Conservation (phyloP, 176 grass and related monocot species). For the Saccharum officinarum region DNA sequence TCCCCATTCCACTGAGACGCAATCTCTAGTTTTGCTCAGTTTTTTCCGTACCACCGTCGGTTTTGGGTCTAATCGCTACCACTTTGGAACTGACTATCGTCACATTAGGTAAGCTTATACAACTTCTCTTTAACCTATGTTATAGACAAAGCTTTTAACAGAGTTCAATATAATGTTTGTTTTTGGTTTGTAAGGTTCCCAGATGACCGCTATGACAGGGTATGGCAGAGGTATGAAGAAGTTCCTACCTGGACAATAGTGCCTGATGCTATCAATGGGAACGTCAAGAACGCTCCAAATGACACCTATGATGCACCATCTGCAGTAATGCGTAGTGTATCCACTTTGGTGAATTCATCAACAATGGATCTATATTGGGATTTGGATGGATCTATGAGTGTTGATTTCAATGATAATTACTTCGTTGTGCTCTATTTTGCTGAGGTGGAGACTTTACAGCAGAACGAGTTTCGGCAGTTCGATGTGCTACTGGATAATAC, state of each 20-base stretch:
- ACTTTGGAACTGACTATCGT: too few species aligned
- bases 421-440: neutral
- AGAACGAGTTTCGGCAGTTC: slow-evolving; percentile 22
- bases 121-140: too few species aligned
- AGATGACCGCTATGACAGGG: slow-evolving; percentile 35
- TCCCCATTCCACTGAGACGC: too few species aligned
- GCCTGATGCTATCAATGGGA: neutral
- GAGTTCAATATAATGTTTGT: neutral
- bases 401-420: neutral
- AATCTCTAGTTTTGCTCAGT: too few species aligned
- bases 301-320: slow-evolving; percentile 29
- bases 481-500: slow-evolving; percentile 31
- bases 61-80: too few species aligned
- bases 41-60: too few species aligned
- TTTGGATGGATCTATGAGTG: neutral
- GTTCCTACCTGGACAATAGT: neutral
- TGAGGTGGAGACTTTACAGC: slow-evolving; percentile 11
- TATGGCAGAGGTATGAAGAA: slow-evolving; percentile 22
- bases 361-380: neutral
- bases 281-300: neutral
- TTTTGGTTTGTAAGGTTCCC: slow-evolving; percentile 28
- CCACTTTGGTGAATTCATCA: neutral
- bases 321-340: slow-evolving; percentile 37
- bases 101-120: too few species aligned
- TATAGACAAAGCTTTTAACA: neutral